Evolutionary conservation across 208 protist species (phyloP), one percentile per base, ranked within the genome.

Genomic region (Crithidia sp.): DNA sequence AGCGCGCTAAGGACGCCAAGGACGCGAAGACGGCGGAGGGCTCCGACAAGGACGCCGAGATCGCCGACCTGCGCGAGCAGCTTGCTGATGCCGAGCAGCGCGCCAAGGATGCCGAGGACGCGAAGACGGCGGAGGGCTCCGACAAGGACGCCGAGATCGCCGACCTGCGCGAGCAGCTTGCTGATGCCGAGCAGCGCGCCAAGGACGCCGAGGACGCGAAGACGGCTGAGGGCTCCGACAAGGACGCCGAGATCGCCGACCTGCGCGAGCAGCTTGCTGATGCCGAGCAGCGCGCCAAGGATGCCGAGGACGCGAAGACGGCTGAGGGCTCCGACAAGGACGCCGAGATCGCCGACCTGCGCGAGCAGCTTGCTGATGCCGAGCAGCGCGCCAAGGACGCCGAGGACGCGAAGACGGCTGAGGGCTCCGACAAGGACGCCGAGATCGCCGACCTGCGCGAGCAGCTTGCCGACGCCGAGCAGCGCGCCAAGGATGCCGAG

Each of bases 181-280:
- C 5, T 37, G 49, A 50, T 36, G 67, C 57, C 0, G 67, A 64
- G 50, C 12, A 13, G 12, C 14, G 12, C 0, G 57, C 17, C 14
- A 71, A 71, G 67, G 67, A 71, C 12, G 53, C 56, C 54, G 67
- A 45, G 43, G 62, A 62, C 54, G 67, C 44, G 37, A 36, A 63
- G 3, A 12, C 57, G 69, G 14, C n/a, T n/a, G n/a, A n/a, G n/a
- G n/a, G n/a, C n/a, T n/a, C n/a, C 10, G 58, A 59, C 19, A 41
- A 44, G 60, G 44, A 58, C 6, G 65, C 56, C n/a, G 54, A 58
- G 61, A 43, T 53, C 5, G 59, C 44, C 17, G 74, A 73, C 41
- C 66, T 79, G 71, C 2, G 61, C 10, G 45, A 77, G 65, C 69
- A 74, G 52, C 76, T 85, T 28, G 19, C 7, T 16, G 52, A 54